Percentiles rank a stretch among this genome's conserved stretches.
Conservation (phyloP, 257 asterid species). For the Capsicum chinense region DNA sequence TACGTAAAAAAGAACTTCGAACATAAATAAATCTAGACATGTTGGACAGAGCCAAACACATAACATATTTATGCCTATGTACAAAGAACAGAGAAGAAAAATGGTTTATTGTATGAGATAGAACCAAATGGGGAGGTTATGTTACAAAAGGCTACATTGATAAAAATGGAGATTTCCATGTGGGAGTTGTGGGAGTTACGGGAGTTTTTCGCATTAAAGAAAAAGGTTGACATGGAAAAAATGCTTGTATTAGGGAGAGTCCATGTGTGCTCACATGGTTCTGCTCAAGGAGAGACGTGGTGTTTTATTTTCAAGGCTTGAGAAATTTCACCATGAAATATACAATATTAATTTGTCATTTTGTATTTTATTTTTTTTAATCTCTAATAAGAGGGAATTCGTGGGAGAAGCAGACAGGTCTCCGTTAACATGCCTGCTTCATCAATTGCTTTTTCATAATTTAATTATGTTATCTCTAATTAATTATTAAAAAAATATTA, state of each 20-base stretch:
- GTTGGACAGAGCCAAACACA: not conserved
- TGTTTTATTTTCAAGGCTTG: constrained; percentile 43
- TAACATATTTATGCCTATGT: not conserved
- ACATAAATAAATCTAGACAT: constrained; percentile 16
- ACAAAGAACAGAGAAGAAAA: not conserved
- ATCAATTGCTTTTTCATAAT: no score
- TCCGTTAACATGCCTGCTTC: no score
- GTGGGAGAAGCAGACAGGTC: no score
- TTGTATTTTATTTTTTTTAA: not conserved
- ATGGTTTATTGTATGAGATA: not conserved
- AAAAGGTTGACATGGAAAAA: constrained; percentile 36
- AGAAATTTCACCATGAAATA: constrained; percentile 38
- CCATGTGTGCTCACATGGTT: constrained; percentile 63
- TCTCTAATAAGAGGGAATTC: no score
- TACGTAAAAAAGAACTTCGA: not conserved
- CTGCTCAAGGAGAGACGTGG: constrained; percentile 31
- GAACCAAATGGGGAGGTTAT: not conserved
- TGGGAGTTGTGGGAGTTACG: constrained; percentile 27
- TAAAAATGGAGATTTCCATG: constrained; percentile 19
- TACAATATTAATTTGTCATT: not conserved
- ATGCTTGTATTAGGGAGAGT: constrained; percentile 36
- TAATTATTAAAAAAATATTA: no score
- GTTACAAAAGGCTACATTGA: not conserved
- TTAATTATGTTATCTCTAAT: no score
- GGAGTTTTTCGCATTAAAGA: constrained; percentile 15